Base-by-base conservation (phyloP, 2,329 filamentous ascomycete genomes). In the Xylaria multiplex region DNA sequence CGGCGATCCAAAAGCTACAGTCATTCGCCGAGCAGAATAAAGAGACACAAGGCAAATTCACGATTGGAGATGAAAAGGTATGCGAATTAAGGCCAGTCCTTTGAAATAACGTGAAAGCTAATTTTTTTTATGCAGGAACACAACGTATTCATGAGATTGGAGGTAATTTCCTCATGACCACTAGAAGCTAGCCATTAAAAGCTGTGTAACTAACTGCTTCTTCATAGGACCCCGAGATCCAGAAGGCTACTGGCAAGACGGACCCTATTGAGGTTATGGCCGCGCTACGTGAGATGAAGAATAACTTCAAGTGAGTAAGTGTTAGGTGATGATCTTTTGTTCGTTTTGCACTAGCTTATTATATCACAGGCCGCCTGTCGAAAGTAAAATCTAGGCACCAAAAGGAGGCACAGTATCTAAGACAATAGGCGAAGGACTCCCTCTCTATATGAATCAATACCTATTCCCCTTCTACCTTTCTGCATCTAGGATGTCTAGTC, bases 61-160 rank as follows among this genome's bases (percentile, higher is more conserved):
- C 95, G 0, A 98, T 99, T 79, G 94, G 91, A 0, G 93, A 99
- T 76, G 96, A 99, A 81, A 98, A 98, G 90, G 92, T 93, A 79
- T 63, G 79, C 3, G 22, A 9, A 22, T 22, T 16, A 3, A 27
- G 45, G 30, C 24, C 19, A 19, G 37, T 19, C 30, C 22, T 19
- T 37, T n/a, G 2, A 16, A 43, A 11, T 42, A 22, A 45, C 2
- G 7, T 30, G 3, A 2, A 53, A 35, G 22, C 66, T 73, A 54
- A 73, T 30, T 37, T 6, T 7, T 6, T 7, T n/a, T 9, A 45
- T 49, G 49, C 69, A 95, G 92, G 82, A 92, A 81, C 93, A 98
- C 79, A 99, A 99, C 75, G 93, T 97, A 1, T 99, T 99, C 76
- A 98, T 99, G 96, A 87, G 92, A 71, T 85, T 96, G 42, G 84